Evolutionary conservation across 2,329 filamentous ascomycete species (phyloP), one percentile per base, ranked within the genome.

Genomic region (Cladophialophora carrionii): DNA sequence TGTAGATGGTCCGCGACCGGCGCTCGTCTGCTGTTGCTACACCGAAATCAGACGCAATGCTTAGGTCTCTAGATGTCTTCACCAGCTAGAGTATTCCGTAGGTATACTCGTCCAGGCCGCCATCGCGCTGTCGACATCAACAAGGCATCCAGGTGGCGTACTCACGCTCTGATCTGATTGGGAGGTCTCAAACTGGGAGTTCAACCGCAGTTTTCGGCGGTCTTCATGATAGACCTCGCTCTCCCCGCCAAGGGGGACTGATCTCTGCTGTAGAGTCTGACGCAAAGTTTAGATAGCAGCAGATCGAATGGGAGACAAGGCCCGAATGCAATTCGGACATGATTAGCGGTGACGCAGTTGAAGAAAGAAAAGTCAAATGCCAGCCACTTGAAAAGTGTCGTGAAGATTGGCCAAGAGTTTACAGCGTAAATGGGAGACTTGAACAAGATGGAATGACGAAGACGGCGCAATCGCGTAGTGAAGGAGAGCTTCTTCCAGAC

Each of bases 1-100:
- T 17, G 37, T 12, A 14, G 17, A 41, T 41, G 37, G 14, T 6
- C 14, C 17, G 37, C 14, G 17, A 41, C 37, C 6, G 37, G 37
- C 14, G 17, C 37, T 41, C 5, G 37, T 41, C 37, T 41, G 37
- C 37, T 41, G 37, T n/a, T 41, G 37, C 37, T 41, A n/a, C 37
- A 60, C 17, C 17, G 60, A 71, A 53, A 41, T 72, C 32, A 53
- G 67, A 20, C 41, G 70, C n/a, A 73, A 73, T 62, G 69, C 64
- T n/a, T 41, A 72, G n/a, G 57, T 59, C 46, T 59, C 29, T 12
- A 17, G 32, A 17, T 54, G 32, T 32, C 29, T 54, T 24, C 24
- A 26, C 17, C 12, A 29, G 8, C 29, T 54, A 10, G 52, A 54
- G 14, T 54, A 29, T 17, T 54, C 12, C 8, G 17, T 17, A 4